Conservation (phyloP, 805 yeast genomes). For the Starmerella geochares region DNA sequence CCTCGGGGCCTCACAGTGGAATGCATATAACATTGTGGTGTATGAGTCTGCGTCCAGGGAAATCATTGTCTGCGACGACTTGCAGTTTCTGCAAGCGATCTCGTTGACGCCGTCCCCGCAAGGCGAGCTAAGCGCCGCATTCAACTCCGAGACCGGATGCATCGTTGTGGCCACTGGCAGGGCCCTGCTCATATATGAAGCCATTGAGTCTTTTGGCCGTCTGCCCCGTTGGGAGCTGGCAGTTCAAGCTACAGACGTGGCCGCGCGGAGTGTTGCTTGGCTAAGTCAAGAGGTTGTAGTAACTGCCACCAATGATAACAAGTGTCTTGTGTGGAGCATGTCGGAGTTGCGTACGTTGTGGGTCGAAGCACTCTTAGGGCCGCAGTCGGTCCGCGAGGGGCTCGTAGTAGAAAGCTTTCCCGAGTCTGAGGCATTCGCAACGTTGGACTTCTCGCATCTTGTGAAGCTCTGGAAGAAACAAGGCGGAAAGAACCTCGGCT, state of each 20-base stretch:
- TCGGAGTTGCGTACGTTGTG: not conserved
- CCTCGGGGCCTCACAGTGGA: conserved; percentile 54
- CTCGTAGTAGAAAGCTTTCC: not conserved
- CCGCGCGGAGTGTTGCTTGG: conserved; percentile 47
- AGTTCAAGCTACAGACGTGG: conserved; percentile 2
- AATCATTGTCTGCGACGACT: conserved; percentile 47
- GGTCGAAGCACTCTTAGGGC: not conserved
- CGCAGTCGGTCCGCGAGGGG: not conserved
- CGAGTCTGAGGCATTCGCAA: not conserved
- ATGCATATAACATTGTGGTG: conserved; percentile 45
- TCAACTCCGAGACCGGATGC: conserved; percentile 50
- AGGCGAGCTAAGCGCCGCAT: conserved; percentile 60
- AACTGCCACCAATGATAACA: conserved; percentile 30
- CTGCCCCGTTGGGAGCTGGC: conserved; percentile 15
- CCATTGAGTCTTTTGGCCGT: conserved; percentile 22
- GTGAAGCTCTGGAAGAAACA: not conserved
- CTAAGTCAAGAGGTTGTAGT: conserved; percentile 43
- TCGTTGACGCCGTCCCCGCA: conserved; percentile 44
- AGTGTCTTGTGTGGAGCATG: not conserved
- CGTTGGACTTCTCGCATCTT: not conserved
- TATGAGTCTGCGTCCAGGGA: conserved; percentile 86
- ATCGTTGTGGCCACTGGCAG: conserved; percentile 28
- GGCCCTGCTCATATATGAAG: conserved; percentile 24
- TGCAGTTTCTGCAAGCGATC: conserved; percentile 54
- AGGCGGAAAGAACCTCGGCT: not conserved